Evolutionary conservation across 139 green algal species (phyloP), one percentile per base, ranked within the genome.

Genomic region (Coelastrella sp.): DNA sequence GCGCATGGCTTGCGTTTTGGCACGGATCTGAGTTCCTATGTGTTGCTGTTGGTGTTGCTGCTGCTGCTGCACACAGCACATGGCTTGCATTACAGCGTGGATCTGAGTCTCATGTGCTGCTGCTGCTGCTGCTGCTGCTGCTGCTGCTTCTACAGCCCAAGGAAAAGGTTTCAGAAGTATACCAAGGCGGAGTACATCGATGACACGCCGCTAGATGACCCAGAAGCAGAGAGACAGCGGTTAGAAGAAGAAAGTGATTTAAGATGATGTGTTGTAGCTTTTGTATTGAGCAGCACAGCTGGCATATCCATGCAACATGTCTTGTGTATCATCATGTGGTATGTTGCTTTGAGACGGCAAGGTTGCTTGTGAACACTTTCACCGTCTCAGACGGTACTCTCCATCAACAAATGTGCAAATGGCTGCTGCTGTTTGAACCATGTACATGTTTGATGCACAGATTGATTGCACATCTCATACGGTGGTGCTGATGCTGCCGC

Each of bases 231-330:
- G 90, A 97, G 87, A 60, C 96, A 98, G 81, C 95, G 90, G 95
- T 95, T 98, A 22, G 89, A 97, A 19, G 96, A 98, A 88, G 94
- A 97, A 68, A 89, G 94, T 0, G 96, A 98, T 88, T 94, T 95
- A 32, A 78, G 92, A 64, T 88, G 83, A 17, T 60, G 20, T 57
- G 13, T 47, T 47, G 32, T 47, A 47, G 32, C 32, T 47, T 47
- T 47, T 47, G 32, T 47, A 47, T 47, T 47, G 32, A 47, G 32
- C 32, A 47, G 32, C 32, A 47, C 32, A 47, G 32, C 32, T 47
- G 32, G 32, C 32, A 47, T 47, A 47, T 47, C 32, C 32, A 47
- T 47, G 32, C 32, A 47, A 47, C 32, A 47, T 47, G 32, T 47
- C 32, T 47, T 47, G 32, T 47, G 32, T 47, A 47, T 47, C 32